These are phyloP conservation scores for Logfia minima DNA, from an alignment of 129 eudicot species.

Conservation along the genomic window DNA sequence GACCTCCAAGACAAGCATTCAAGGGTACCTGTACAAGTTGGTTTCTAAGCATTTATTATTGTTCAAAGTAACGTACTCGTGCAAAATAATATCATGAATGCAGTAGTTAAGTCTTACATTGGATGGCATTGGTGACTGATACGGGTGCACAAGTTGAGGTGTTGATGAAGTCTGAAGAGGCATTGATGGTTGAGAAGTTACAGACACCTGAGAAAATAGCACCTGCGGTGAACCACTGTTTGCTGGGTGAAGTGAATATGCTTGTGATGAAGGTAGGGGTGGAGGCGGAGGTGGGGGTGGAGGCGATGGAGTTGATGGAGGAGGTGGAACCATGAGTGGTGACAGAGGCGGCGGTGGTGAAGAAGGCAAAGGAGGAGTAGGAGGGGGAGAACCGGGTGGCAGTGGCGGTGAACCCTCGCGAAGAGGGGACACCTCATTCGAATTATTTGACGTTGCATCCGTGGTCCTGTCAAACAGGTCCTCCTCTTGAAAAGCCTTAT, in stretches of 20 bases:
- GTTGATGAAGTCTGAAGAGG: constrained; percentile 33
- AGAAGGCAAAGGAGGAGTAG: constrained; percentile 80
- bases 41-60: not conserved
- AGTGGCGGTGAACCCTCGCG: constrained; percentile 82
- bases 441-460: constrained; percentile 39
- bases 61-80: constrained; percentile 1
- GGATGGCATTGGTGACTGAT: constrained; percentile 47
- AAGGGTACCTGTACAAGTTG: constrained; percentile 39
- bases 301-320: constrained; percentile 51
- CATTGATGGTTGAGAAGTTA: constrained; percentile 41
- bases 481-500: constrained; percentile 31
- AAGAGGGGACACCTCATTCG: constrained; percentile 41
- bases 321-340: constrained; percentile 51
- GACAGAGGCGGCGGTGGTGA: constrained; percentile 64
- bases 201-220: constrained; percentile 38
- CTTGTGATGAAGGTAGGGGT: constrained; percentile 44
- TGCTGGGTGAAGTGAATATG: constrained; percentile 36
- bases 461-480: constrained; percentile 30
- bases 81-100: constrained; percentile 2
- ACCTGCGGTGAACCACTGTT: constrained; percentile 39
- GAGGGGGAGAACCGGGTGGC: constrained; percentile 81
- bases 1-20: constrained; percentile 53
- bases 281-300: constrained; percentile 59
- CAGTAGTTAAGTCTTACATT: constrained; percentile 40
- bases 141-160: constrained; percentile 26